Evolutionary conservation across 2,329 filamentous ascomycete species (phyloP).

Genomic region (Dothideomycetidae sp.): DNA sequence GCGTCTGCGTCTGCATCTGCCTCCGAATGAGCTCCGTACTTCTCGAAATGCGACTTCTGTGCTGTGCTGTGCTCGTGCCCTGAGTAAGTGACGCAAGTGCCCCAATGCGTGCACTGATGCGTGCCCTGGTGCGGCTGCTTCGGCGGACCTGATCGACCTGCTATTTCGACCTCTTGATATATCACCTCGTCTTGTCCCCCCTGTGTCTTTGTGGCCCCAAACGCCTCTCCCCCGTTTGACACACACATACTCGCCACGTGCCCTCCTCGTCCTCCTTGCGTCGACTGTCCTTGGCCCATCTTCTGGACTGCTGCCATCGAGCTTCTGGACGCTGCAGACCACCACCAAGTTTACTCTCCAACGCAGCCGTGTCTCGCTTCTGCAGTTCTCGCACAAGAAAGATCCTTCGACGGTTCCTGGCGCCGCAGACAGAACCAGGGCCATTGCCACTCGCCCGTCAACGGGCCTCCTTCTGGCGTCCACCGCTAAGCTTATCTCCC

Average conservation of each 20-base stretch:
- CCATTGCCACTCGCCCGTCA: slow-evolving; percentile 3
- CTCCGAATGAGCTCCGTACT: background rate
- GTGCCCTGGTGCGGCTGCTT: no score
- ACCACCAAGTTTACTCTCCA: background rate
- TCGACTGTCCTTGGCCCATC: background rate
- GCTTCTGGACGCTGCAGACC: background rate
- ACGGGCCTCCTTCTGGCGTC: no score
- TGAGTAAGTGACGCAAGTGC: no score
- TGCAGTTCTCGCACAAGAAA: background rate
- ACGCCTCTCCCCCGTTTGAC: background rate
- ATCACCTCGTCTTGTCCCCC: background rate
- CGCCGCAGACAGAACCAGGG: background rate
- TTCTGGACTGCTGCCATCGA: background rate
- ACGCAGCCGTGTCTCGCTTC: background rate
- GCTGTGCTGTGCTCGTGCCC: no score
- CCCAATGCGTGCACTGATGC: no score
- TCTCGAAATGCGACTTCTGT: no score
- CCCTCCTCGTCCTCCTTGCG: background rate
- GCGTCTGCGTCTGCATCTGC: no score
- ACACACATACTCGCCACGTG: background rate
- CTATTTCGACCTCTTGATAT: no score
- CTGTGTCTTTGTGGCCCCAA: background rate
- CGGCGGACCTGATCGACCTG: no score
- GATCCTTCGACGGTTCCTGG: background rate
- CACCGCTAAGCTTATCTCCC: slow-evolving; percentile 4